Evolutionary conservation across 1,284 basidiomycete species (phyloP).

Genomic region (Moesziomyces sp.): DNA sequence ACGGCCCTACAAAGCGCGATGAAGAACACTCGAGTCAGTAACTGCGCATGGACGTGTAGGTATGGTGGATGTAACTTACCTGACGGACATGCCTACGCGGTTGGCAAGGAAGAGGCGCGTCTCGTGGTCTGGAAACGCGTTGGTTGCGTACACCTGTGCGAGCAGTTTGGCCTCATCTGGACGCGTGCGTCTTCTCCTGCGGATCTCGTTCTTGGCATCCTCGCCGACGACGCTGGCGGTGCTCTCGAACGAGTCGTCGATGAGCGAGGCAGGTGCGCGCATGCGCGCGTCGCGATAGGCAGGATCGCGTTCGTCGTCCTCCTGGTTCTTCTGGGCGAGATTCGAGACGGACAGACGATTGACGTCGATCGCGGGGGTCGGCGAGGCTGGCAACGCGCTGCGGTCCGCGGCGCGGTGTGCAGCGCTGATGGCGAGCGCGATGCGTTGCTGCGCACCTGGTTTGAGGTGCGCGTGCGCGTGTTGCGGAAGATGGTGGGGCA

Average conservation of each 20-base stretch:
- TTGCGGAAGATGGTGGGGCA: conserved; percentile 2
- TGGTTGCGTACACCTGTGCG: conserved; percentile 56
- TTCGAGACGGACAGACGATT: conserved; percentile 35
- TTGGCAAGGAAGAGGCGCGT: conserved; percentile 58
- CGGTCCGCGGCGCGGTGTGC: too few relatives aligned
- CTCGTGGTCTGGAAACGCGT: conserved; percentile 60
- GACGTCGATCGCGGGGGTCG: conserved; percentile 35
- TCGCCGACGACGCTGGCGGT: conserved; percentile 32
- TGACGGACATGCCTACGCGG: conserved; percentile 56
- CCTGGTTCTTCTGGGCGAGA: conserved; percentile 34
- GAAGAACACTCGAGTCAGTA: conserved; percentile 7
- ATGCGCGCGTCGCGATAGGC: conserved; percentile 5
- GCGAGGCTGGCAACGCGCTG: conserved; percentile 11
- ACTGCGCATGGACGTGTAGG: background rate
- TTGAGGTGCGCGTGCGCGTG: background rate
- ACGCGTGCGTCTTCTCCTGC: conserved; percentile 54
- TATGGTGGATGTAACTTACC: conserved; percentile 34
- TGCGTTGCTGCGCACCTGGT: background rate
- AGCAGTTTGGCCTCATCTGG: conserved; percentile 60
- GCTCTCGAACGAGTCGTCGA: conserved; percentile 46
- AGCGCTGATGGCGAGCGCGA: background rate
- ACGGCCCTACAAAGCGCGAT: conserved; percentile 30
- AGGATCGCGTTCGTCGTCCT: conserved; percentile 15
- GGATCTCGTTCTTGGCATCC: conserved; percentile 37
- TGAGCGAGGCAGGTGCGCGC: conserved; percentile 22